phyloP scores from a whole-genome alignment of 768 basidiomycete genomes.

The Leccinum arenicola region DNA sequence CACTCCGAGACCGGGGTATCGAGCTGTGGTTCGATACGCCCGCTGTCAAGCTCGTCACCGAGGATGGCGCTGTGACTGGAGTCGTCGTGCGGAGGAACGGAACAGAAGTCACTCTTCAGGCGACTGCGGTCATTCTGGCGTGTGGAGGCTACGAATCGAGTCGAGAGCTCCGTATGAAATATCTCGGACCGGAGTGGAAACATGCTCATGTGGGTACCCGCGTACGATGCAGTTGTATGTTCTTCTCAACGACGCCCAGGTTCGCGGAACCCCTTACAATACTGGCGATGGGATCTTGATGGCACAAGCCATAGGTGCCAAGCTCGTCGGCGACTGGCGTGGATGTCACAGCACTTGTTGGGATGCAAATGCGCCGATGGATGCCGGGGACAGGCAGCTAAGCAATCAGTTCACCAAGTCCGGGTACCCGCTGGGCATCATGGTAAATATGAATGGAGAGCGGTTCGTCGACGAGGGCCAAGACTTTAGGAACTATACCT shows the following conservation, averaged over 20 bases:
- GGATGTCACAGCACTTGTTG: slow-evolving; percentile 58
- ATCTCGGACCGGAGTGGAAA: slow-evolving; percentile 60
- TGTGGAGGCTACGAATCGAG: slow-evolving; percentile 68
- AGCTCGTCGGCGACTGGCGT: slow-evolving; percentile 47
- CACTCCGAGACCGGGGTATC: slow-evolving; percentile 48
- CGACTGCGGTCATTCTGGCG: slow-evolving; percentile 55
- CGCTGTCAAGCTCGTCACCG: slow-evolving; percentile 35
- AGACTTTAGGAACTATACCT: slow-evolving; percentile 72
- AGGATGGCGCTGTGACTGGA: slow-evolving; percentile 43
- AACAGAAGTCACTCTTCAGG: slow-evolving; percentile 33
- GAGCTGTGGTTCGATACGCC: slow-evolving; percentile 57
- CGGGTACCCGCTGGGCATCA: slow-evolving; percentile 68
- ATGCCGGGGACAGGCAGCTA: slow-evolving; percentile 52
- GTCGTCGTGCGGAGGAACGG: slow-evolving; percentile 43
- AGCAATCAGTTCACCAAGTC: slow-evolving; percentile 76
- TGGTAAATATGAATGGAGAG: slow-evolving; percentile 55
- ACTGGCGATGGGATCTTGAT: slow-evolving; percentile 62
- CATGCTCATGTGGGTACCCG: slow-evolving; percentile 47
- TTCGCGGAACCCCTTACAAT: slow-evolving; percentile 71
- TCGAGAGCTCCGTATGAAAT: slow-evolving; percentile 44
- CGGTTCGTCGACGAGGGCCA: slow-evolving; percentile 73
- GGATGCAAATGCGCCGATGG: slow-evolving; percentile 57
- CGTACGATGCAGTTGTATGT: not conserved
- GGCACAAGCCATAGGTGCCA: slow-evolving; percentile 49
- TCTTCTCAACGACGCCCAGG: slow-evolving; percentile 16